These are phyloP conservation scores for Nemophila menziesii DNA, from an alignment of 257 asterid genomes.

Conservation along the genomic window DNA sequence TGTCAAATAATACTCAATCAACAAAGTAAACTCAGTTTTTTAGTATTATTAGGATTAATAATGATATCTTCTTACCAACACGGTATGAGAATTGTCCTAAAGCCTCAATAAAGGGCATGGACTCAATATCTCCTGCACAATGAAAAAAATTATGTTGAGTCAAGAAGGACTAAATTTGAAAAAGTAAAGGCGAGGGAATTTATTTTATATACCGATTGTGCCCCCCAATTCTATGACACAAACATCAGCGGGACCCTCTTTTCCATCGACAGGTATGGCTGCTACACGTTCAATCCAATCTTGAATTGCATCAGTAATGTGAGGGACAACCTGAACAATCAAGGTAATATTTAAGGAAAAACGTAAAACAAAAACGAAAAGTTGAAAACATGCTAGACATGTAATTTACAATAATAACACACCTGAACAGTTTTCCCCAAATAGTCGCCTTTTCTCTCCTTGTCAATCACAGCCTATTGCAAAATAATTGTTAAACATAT, in stretches of 20 bases:
- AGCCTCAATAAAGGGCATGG: conserved; percentile 78
- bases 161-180: background rate
- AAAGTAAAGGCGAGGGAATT: background rate
- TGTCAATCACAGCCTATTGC: conserved; percentile 26
- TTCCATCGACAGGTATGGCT: conserved; percentile 58
- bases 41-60: background rate
- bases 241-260: conserved; percentile 77
- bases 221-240: conserved; percentile 82
- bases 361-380: background rate
- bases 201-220: conserved; percentile 40
- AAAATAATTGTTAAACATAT: conserved; percentile 1
- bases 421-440: conserved; percentile 45
- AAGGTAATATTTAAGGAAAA: conserved; percentile 9
- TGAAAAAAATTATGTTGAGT: conserved; percentile 8
- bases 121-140: conserved; percentile 64
- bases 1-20: background rate
- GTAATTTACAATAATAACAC: conserved; percentile 7
- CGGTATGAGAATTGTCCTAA: conserved; percentile 77
- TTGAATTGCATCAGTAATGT: conserved; percentile 76
- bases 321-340: conserved; percentile 59
- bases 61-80: conserved; percentile 35
- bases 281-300: conserved; percentile 80
- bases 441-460: conserved; percentile 44
- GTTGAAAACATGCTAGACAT: background rate
- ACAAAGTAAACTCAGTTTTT: background rate